A percentile compares a stretch with the other conserved stretches of the same genome.
These are phyloP conservation scores for Candolleomyces efflorescens DNA, from an alignment of 768 basidiomycete species.

Conservation along the genomic window DNA sequence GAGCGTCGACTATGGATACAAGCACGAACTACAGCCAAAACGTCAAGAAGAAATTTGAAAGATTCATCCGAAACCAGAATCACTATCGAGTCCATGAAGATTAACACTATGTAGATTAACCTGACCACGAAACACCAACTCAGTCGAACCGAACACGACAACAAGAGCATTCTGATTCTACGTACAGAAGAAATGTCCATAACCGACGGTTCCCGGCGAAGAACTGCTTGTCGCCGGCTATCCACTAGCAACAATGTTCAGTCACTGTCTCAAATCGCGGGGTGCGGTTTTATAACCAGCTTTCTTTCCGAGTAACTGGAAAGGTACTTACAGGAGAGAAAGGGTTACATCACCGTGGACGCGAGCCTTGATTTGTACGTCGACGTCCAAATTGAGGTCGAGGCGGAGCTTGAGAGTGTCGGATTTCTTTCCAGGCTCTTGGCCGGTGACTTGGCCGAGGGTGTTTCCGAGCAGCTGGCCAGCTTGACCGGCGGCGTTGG, in stretches of 20 bases:
- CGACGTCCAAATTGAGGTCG: conserved; percentile 30
- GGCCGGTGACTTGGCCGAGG: conserved; percentile 16
- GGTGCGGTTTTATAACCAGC: background rate
- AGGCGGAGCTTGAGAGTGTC: conserved; percentile 23
- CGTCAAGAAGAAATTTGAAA: background rate
- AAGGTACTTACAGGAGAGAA: conserved; percentile 14
- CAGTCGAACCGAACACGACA: background rate
- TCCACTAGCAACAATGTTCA: background rate
- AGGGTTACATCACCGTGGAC: conserved; percentile 31
- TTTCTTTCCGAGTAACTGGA: background rate
- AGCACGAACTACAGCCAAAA: too few species aligned
- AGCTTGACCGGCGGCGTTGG: conserved; percentile 10
- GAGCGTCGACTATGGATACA: too few species aligned
- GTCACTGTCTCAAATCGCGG: conserved; percentile 1
- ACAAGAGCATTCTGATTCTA: background rate
- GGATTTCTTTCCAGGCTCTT: conserved; percentile 15
- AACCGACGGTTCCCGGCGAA: background rate
- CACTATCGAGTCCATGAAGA: background rate
- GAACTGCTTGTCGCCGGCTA: background rate
- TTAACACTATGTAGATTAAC: background rate
- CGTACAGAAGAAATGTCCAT: conserved; percentile 3
- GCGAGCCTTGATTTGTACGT: conserved; percentile 28
- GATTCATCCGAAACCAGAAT: background rate
- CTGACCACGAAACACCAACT: background rate
- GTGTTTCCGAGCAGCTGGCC: conserved; percentile 14